A percentile compares a stretch with the other conserved stretches of the same genome.
Conservation (phyloP, 2,329 filamentous ascomycete genomes). For the Xylaria digitata region DNA sequence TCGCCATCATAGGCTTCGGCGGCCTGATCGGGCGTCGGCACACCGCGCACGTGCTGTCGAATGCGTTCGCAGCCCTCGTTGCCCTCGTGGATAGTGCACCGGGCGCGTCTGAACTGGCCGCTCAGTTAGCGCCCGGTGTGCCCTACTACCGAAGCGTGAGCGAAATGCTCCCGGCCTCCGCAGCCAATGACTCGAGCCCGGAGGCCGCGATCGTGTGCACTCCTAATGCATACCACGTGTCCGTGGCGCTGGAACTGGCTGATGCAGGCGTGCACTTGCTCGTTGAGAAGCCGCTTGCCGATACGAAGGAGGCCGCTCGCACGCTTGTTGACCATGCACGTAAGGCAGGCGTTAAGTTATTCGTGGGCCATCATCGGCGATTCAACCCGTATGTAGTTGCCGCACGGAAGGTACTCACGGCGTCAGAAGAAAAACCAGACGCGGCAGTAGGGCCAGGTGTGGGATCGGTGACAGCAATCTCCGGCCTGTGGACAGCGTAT, state of each 20-base stretch:
- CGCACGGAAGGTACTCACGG: conserved; percentile 6
- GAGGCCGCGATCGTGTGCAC: conserved; percentile 23
- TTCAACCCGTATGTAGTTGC: conserved; percentile 22
- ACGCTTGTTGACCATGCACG: conserved; percentile 13
- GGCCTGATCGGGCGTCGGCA: conserved; percentile 19
- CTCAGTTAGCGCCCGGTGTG: conserved; percentile 16
- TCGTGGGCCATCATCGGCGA: conserved; percentile 21
- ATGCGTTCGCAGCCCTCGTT: not conserved
- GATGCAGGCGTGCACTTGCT: conserved; percentile 22
- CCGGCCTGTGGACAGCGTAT: conserved; percentile 18
- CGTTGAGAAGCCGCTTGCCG: conserved; percentile 22
- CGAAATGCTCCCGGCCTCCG: conserved; percentile 16
- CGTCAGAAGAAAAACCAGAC: not conserved
- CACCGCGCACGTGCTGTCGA: conserved; percentile 15
- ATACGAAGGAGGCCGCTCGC: conserved; percentile 12
- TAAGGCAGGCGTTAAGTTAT: conserved; percentile 9
- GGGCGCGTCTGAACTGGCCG: conserved; percentile 10
- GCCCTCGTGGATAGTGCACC: conserved; percentile 24
- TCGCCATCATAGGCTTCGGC: conserved; percentile 24
- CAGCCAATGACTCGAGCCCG: not conserved
- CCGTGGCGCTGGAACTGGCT: conserved; percentile 15
- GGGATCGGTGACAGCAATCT: not conserved
- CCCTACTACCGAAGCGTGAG: conserved; percentile 19
- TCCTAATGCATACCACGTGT: conserved; percentile 20
- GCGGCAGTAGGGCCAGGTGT: not conserved